Base-by-base conservation (phyloP, 768 basidiomycete genomes). In the Rhizopogon roseolus region DNA sequence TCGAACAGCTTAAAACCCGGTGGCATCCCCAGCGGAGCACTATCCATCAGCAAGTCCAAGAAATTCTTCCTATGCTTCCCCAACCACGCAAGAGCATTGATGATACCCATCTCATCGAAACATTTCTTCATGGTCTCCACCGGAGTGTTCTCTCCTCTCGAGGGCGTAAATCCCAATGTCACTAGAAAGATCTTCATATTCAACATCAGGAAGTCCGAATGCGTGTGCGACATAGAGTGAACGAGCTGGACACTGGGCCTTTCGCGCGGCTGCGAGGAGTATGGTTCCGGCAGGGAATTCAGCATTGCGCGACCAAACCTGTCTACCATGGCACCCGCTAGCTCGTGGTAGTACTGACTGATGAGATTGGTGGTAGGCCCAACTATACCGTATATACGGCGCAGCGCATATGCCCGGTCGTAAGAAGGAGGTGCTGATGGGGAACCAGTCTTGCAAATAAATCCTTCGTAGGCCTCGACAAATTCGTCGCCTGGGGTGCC, bases 401-500 rank as follows among this genome's bases (percentile, higher is more conserved):
- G 45, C 25, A 34, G 49, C 10, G 19, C 19, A 17, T 29, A 50
- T 27, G 41, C 39, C 27, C 28, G 36, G n/a, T 14, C 44, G 16
- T 16, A 17, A 16, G 13, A 38, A 5, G 27, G 54, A 44, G 37
- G 22, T 36, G 0, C 4, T 39, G 37, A 17, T 11, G 5, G 10
- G 2, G 7, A 50, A 14, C 10, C 7, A 32, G 70, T 60, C 48
- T 73, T 58, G 40, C 70, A 57, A 27, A 62, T 62, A 44, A 70
- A 56, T 22, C 62, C 62, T 28, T 71, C 67, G 61, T 68, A 69
- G 58, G 68, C 53, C 42, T 69, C 57, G 52, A 65, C 5, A 22
- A 1, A 9, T 22, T 0, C 2, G 22, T 48, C 45, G 9, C 19
- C 8, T 8, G 7, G 8, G 2, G 45, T 48, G 32, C 14, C 32